These are phyloP conservation scores for Aspergillus sp. DNA, from an alignment of 2,329 filamentous ascomycete genomes.

Conservation along the genomic window DNA sequence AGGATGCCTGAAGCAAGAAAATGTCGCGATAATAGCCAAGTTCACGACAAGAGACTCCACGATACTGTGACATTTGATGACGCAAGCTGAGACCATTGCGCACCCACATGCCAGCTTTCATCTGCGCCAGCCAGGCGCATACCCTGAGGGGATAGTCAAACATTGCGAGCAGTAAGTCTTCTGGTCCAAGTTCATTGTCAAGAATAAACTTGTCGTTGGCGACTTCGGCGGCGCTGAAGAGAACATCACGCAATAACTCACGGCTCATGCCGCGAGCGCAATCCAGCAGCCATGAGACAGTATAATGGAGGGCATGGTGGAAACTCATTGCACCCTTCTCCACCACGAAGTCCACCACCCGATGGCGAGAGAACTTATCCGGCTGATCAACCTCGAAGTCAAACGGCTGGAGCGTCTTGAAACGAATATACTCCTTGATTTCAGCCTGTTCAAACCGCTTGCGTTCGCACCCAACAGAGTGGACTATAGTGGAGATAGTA, in stretches of 20 bases:
- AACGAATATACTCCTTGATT: slow-evolving; percentile 80
- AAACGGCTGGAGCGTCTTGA: slow-evolving; percentile 74
- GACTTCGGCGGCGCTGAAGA: slow-evolving; percentile 68
- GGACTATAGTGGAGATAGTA: slow-evolving; percentile 80
- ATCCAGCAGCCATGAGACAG: slow-evolving; percentile 92
- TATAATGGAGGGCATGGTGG: slow-evolving; percentile 95
- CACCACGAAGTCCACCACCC: slow-evolving; percentile 82
- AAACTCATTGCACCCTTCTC: slow-evolving; percentile 93
- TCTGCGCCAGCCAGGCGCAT: slow-evolving; percentile 94
- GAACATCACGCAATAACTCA: slow-evolving; percentile 64
- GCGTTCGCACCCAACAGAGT: slow-evolving; percentile 86
- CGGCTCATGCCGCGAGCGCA: slow-evolving; percentile 74
- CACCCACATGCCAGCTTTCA: slow-evolving; percentile 98
- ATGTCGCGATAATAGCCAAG: slow-evolving; percentile 94
- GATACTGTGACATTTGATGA: slow-evolving; percentile 92
- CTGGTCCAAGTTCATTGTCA: slow-evolving; percentile 55
- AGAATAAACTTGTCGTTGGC: slow-evolving; percentile 55
- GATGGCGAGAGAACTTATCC: slow-evolving; percentile 53
- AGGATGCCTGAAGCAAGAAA: slow-evolving; percentile 85
- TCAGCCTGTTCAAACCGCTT: slow-evolving; percentile 82
- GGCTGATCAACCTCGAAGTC: slow-evolving; percentile 66
- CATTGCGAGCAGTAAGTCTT: slow-evolving; percentile 80
- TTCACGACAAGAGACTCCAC: slow-evolving; percentile 83
- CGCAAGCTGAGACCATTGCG: slow-evolving; percentile 93
- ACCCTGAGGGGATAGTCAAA: slow-evolving; percentile 94